Conservation (phyloP, 2,329 filamentous ascomycete species). For the Beauveria sp. region DNA sequence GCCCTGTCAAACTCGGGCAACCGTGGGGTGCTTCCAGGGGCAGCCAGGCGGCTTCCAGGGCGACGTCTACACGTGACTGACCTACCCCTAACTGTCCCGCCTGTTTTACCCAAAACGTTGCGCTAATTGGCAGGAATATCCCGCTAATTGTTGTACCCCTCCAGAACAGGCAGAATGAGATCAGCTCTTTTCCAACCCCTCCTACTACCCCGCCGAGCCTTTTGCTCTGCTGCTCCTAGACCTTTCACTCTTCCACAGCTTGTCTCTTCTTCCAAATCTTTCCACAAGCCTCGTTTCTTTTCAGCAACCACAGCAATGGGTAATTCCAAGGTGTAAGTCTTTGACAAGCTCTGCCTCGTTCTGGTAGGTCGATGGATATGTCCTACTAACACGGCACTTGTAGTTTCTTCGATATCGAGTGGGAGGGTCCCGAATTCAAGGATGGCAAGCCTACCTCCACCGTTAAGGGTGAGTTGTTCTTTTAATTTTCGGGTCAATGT, state of each 20-base stretch:
- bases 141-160: slow-evolving; percentile 34
- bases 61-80: slow-evolving; percentile 22
- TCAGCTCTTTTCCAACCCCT: slow-evolving; percentile 37
- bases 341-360: not conserved
- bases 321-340: slow-evolving; percentile 58
- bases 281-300: slow-evolving; percentile 36
- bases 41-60: not conserved
- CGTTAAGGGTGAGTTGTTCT: slow-evolving; percentile 48
- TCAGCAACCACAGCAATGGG: slow-evolving; percentile 63
- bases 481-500: slow-evolving; percentile 4
- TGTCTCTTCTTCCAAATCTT: slow-evolving; percentile 33
- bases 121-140: slow-evolving; percentile 15
- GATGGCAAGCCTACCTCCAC: slow-evolving; percentile 45
- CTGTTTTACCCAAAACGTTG: not conserved
- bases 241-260: slow-evolving; percentile 34
- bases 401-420: slow-evolving; percentile 65
- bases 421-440: slow-evolving; percentile 65
- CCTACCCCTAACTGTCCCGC: slow-evolving; percentile 14
- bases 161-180: slow-evolving; percentile 36
- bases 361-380: not conserved
- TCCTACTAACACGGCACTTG: slow-evolving; percentile 17
- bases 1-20: not conserved
- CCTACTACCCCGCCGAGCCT: slow-evolving; percentile 36
- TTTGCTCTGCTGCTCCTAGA: slow-evolving; percentile 31
- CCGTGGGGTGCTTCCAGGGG: not conserved